Evolutionary conservation across 2,329 filamentous ascomycete species (phyloP), one percentile per base, ranked within the genome.

Genomic region (Botryosphaeria agaves): DNA sequence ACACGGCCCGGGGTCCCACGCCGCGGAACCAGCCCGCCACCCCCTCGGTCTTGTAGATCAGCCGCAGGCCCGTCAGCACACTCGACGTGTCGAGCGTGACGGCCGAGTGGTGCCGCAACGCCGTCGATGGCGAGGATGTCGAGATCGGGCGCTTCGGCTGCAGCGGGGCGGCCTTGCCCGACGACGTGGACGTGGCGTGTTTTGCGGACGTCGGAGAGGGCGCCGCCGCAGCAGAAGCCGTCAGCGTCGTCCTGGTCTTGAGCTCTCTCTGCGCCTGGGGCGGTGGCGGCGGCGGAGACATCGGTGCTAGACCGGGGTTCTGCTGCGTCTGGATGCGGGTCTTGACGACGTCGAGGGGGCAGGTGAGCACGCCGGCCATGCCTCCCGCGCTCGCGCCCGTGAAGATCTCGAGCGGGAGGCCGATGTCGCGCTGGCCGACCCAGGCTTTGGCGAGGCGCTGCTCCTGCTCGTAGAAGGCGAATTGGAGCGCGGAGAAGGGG

Each of bases 381-480:
- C 87, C 87, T 41, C 89, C 89, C 5, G 89, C 91, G 3, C 74
- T 76, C 3, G 81, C 84, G 11, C 85, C 89, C 0, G 89, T 98
- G 9, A 91, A 53, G 15, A 95, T 76, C 51, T 98, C 89, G 21
- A 95, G 53, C 1, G 74, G 66, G 19, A 91, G 56, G 1, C 89
- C 89, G 31, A 98, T 91, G 34, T 94, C 82, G 34, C 76, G 70
- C 37, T 75, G 78, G 19, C 77, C 72, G 47, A 79, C 75, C 65
- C 78, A 91, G 31, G 72, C 54, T 46, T 78, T 78, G 1, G 89
- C 85, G 65, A 82, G 70, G 27, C 66, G 72, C 45, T 85, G 81
- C 49, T 85, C 85, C 53, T 95, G 82, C 54, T 98, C 89, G 61
- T 93, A 98, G 51, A 98, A 94, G 45, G 91, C 87, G 55, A 98